Base-by-base conservation (phyloP, 129 eudicot genomes). In the Dittrichia graveolens region DNA sequence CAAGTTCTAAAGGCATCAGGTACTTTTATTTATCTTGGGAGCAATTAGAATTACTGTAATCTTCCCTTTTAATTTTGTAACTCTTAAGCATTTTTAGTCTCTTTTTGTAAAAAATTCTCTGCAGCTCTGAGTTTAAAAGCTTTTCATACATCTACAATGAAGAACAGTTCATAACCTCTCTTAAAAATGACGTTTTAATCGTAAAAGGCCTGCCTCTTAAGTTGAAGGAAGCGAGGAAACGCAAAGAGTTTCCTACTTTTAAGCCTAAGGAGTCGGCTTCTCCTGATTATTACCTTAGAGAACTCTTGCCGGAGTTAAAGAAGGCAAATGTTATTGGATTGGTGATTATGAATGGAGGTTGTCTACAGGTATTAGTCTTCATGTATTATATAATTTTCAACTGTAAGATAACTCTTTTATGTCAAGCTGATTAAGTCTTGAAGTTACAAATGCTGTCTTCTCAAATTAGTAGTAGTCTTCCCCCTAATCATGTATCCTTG, bases 121-220 rank as follows among this genome's bases (percentile, higher is more conserved):
- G 83, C 93, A 94, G 98, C 69, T 88, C 93, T 13, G 85, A 78
- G 81, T 94, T 85, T 76, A 85, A 81, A 74, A 90, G 98, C 73
- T 94, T 94, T 83, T 88, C 97, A 47, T 94, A 94, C 72, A 70
- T 94, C 54, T 94, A 94, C 74, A 79, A 90, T 34, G 98, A 85
- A 69, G 97, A 90, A 52, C 85, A 90, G 48, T 94, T 94, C 74
- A 80, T 90, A 70, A 76, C 86, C 63, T 88, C 96, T 65, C 80
- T 94, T 39, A 73, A 77, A 65, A 88, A 79, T 76, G 98, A 94
- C 84, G 90, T 94, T 42, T 74, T 79, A 68, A 71, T 94, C 52
- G 86, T 94, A 65, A 90, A 81, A 81, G 69, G 40, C 75, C 83
- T 94, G 64, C 98, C 98, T 46, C 75, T 80, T 0, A 53, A 69